Evolutionary conservation across 352 stramenopile genomes (phyloP), one percentile per base, ranked within the genome.

Genomic region (Phytopythium helicoides): DNA sequence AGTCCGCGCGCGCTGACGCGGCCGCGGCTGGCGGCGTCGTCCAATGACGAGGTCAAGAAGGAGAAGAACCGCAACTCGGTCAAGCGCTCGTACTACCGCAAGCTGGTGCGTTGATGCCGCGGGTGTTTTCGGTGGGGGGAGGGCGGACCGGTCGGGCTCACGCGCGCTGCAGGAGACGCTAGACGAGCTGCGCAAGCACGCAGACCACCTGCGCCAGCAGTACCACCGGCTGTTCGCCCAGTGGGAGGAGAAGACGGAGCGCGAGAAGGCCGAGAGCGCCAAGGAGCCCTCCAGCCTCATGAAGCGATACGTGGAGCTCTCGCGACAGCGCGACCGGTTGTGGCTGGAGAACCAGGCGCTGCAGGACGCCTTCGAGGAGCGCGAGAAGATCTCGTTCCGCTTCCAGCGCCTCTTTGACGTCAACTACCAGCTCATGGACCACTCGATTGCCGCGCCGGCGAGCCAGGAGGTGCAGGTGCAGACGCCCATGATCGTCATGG

Each of bases 371-470:
- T 81, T 81, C 25, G 71, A 81, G 37, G 71, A 81, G 33, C 71
- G 71, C 23, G 71, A 81, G 65, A 81, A 81, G 58, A 59, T 71
- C 28, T 68, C 62, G 31, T 81, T 76, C 58, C 68, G 71, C 21
- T 66, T 81, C 33, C 71, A 81, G 54, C 65, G 71, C 18, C 71
- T 81, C 21, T 81, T 81, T 42, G 68, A 81, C 40, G 68, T 81
- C 35, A 81, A 81, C 50, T 81, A 81, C 47, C 71, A 81, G 45
- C 65, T 81, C 34, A 81, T 81, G 71, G 64, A 81, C 56, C 71
- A 81, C 57, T 78, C 71, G 50, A 65, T 73, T 37, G 65, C 67
- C 15, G 64, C 58, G 0, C 63, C 64, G 0, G 62, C 48, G 18
- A 50, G 66, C 12, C 47, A 72, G 3, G 57, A 72, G 10, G 65